phyloP scores from a whole-genome alignment of 805 yeast species.

The Metschnikowia reukaufii region DNA sequence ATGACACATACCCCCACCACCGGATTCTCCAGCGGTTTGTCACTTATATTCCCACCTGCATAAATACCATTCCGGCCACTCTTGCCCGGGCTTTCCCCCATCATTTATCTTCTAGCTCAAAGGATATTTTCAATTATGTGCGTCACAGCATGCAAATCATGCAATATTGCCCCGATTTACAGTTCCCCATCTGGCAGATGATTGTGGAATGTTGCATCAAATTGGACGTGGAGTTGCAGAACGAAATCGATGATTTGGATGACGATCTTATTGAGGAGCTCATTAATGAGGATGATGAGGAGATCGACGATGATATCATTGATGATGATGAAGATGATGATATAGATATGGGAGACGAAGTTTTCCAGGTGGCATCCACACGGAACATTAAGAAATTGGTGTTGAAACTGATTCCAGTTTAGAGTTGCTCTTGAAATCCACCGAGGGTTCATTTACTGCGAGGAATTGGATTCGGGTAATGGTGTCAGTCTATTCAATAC shows the following conservation, averaged over 20 bases:
- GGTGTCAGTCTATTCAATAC: conserved; percentile 72
- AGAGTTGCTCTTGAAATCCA: conserved; percentile 51
- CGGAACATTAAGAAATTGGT: conserved; percentile 54
- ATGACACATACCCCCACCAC: conserved; percentile 47
- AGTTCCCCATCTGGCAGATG: conserved; percentile 74
- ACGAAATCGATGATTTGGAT: conserved; percentile 81
- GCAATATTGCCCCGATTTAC: conserved; percentile 74
- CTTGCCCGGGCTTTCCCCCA: conserved; percentile 73
- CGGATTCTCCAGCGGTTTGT: conserved; percentile 62
- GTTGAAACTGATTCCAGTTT: conserved; percentile 73
- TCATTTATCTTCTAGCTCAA: conserved; percentile 57
- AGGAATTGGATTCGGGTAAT: conserved; percentile 56
- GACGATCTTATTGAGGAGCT: conserved; percentile 61
- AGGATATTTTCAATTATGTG: conserved; percentile 60
- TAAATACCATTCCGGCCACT: conserved; percentile 58
- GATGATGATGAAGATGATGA: conserved; percentile 20
- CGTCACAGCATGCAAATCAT: conserved; percentile 59
- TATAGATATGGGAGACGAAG: conserved; percentile 33
- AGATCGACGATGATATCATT: conserved; percentile 34
- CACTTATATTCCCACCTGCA: conserved; percentile 77
- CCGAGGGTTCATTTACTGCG: conserved; percentile 51
- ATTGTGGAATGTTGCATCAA: conserved; percentile 78
- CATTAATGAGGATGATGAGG: conserved; percentile 48
- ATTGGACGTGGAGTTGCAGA: conserved; percentile 88
- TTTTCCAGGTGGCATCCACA: conserved; percentile 35